Percentiles rank a stretch among this genome's conserved stretches.
Conservation (phyloP, 495 filamentous ascomycete genomes). For the Corynascus novoguineensis region DNA sequence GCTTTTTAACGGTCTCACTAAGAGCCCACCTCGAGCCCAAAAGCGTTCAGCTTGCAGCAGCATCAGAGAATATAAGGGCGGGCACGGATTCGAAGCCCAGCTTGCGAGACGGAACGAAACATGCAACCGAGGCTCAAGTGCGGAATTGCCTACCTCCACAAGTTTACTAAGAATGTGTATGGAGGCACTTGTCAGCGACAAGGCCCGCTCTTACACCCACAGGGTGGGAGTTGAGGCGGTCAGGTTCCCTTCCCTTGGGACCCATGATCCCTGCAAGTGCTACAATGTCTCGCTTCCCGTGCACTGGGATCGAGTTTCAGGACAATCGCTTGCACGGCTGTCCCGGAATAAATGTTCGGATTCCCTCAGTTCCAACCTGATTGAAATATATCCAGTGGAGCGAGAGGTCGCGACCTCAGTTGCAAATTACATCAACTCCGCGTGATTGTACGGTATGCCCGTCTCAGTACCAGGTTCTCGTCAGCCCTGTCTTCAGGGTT, state of each 20-base stretch:
- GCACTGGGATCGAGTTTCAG: slow-evolving; percentile 14
- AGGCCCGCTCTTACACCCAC: background rate
- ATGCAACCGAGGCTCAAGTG: slow-evolving; percentile 2
- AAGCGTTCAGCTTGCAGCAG: slow-evolving; percentile 13
- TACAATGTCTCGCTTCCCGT: slow-evolving; percentile 15
- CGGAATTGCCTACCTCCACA: background rate
- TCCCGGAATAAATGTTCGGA: slow-evolving; percentile 10
- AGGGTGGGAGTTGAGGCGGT: background rate
- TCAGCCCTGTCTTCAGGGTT: too few species aligned
- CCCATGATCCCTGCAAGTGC: slow-evolving; percentile 15
- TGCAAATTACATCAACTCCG: too few species aligned
- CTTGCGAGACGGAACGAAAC: background rate
- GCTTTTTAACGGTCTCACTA: slow-evolving; percentile 6
- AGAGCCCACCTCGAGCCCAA: background rate
- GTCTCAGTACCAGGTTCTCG: too few species aligned
- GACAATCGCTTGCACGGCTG: slow-evolving; percentile 15
- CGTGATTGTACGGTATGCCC: too few species aligned
- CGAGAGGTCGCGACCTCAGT: background rate
- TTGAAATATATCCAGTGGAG: background rate
- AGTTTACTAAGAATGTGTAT: background rate
- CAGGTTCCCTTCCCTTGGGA: background rate
- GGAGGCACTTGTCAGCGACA: slow-evolving; percentile 5
- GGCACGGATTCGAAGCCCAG: slow-evolving; percentile 1
- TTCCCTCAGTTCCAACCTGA: background rate
- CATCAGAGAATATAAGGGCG: slow-evolving; percentile 6